Evolutionary conservation across 306 rosid species (phyloP).

Genomic region (Ziziphus jujuba): DNA sequence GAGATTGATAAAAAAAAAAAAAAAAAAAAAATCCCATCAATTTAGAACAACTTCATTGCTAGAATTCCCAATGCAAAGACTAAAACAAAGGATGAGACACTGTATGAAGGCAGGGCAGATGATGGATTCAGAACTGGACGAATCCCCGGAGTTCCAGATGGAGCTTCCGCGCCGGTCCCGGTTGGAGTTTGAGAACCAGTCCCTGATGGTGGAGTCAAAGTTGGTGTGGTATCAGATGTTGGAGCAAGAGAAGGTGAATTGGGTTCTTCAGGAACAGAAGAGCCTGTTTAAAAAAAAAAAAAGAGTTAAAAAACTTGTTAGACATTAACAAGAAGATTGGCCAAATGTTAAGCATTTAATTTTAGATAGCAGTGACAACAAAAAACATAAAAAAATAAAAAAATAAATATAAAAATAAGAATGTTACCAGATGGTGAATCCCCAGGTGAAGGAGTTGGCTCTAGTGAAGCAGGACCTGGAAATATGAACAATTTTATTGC

Average conservation of each 20-base stretch:
- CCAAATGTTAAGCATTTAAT: background rate
- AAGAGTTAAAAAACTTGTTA: too few relatives aligned
- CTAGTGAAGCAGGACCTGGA: slow-evolving; percentile 57
- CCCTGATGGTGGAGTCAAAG: slow-evolving; percentile 31
- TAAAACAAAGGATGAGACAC: slow-evolving; percentile 40
- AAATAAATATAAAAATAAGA: too few relatives aligned
- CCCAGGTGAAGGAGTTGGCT: slow-evolving; percentile 57
- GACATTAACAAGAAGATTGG: background rate
- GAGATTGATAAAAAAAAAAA: background rate
- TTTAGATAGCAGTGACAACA: too few relatives aligned
- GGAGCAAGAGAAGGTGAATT: slow-evolving; percentile 58
- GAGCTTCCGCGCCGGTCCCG: slow-evolving; percentile 36
- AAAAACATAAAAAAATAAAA: background rate
- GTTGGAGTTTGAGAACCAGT: too few relatives aligned
- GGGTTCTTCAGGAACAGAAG: slow-evolving; percentile 46
- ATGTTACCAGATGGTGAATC: slow-evolving; percentile 65
- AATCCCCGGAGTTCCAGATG: slow-evolving; percentile 51
- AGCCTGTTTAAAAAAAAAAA: slow-evolving; percentile 33
- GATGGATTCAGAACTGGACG: slow-evolving; percentile 65
- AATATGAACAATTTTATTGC: background rate
- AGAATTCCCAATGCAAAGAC: slow-evolving; percentile 39
- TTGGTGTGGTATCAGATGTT: slow-evolving; percentile 40
- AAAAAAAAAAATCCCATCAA: background rate
- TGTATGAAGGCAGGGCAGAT: slow-evolving; percentile 37
- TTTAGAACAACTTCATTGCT: slow-evolving; percentile 42